phyloP scores from a whole-genome alignment of 23 red algal genomes.

The Agarophyton chilense region DNA sequence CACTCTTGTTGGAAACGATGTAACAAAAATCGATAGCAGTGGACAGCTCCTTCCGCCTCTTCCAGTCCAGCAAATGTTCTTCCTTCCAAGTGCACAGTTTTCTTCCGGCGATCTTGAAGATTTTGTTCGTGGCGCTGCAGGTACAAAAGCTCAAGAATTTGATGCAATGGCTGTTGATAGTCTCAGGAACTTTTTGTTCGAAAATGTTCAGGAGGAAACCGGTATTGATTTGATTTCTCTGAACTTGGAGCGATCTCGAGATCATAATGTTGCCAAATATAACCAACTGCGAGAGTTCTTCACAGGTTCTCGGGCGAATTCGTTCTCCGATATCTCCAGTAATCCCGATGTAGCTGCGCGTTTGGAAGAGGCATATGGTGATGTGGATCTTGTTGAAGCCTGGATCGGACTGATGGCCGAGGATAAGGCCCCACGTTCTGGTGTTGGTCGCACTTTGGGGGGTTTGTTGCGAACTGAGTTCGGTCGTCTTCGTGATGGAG shows the following conservation, averaged over 20 bases:
- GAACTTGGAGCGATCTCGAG: conserved; percentile 59
- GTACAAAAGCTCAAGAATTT: conserved; percentile 31
- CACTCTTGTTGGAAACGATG: conserved; percentile 52
- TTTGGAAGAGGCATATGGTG: conserved; percentile 23
- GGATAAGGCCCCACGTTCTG: conserved; percentile 16
- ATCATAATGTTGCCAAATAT: conserved; percentile 43
- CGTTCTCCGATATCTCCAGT: conserved; percentile 25
- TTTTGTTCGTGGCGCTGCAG: conserved; percentile 37
- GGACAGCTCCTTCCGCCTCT: conserved; percentile 8
- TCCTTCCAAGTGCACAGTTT: neutral
- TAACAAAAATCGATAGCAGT: neutral
- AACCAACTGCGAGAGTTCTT: conserved; percentile 34
- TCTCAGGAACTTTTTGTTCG: conserved; percentile 67
- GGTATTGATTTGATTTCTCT: conserved; percentile 61
- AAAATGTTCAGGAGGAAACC: conserved; percentile 8
- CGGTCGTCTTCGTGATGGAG: conserved; percentile 28
- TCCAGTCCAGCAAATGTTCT: conserved; percentile 1
- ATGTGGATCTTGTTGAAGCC: conserved; percentile 43
- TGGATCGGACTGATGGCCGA: conserved; percentile 70
- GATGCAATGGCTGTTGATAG: conserved; percentile 20
- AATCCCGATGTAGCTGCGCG: neutral
- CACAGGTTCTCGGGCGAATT: neutral
- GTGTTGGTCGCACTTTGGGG: conserved; percentile 33
- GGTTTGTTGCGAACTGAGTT: conserved; percentile 30
- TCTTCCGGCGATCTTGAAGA: neutral